phyloP scores from a whole-genome alignment of 176 grass and related monocot genomes.

The Raddia distichophylla region DNA sequence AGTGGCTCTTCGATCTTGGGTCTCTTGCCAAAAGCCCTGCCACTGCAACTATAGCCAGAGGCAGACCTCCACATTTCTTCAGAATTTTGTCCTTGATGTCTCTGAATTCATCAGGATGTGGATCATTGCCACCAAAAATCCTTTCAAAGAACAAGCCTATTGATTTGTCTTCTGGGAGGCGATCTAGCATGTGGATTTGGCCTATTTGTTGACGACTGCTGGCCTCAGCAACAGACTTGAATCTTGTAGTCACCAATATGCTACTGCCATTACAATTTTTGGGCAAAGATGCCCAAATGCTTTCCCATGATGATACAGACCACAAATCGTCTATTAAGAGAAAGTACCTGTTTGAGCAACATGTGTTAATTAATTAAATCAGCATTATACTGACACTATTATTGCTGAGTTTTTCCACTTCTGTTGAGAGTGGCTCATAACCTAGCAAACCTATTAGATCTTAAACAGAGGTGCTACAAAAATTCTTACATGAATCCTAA shows the following conservation, averaged over 20 bases:
- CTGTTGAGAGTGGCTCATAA: no score
- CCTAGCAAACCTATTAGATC: no score
- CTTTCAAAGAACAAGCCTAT: not conserved
- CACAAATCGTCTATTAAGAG: conserved; percentile 33
- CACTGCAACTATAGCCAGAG: conserved; percentile 11
- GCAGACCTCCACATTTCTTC: conserved; percentile 13
- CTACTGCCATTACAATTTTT: not conserved
- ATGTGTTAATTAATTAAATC: no score
- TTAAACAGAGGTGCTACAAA: no score
- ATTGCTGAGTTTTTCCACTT: no score
- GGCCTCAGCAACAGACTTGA: conserved; percentile 27
- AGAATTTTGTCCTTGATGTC: not conserved
- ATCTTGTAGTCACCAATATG: conserved; percentile 36
- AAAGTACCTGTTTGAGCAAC: conserved; percentile 2
- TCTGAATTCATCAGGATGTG: no score
- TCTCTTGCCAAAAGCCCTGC: conserved; percentile 10
- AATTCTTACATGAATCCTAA: no score
- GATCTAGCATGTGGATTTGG: not conserved
- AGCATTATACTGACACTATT: no score
- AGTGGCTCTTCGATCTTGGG: not conserved
- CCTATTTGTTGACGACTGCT: not conserved
- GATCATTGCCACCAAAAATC: not conserved
- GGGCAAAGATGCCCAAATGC: not conserved
- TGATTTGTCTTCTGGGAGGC: not conserved
- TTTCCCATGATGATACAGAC: conserved; percentile 41